A percentile compares a stretch with the other conserved stretches of the same genome.
Conservation (phyloP, 2,329 filamentous ascomycete genomes). For the Aspergillus sp. region DNA sequence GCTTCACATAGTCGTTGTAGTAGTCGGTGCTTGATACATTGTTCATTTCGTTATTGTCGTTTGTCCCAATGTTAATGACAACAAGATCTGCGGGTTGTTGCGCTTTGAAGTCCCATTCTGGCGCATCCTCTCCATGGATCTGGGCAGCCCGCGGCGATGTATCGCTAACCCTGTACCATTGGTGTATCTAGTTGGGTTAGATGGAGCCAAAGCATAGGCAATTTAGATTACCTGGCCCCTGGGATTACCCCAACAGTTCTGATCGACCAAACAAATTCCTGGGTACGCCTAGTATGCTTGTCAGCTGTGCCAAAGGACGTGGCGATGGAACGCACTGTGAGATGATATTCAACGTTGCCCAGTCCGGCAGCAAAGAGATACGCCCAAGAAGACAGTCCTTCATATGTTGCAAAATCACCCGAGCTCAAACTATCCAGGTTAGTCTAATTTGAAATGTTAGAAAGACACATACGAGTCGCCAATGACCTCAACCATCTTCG, state of each 20-base stretch:
- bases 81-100: conserved; percentile 39
- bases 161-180: conserved; percentile 60
- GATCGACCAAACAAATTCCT: conserved; percentile 58
- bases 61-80: conserved; percentile 49
- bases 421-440: conserved; percentile 51
- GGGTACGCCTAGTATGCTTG: conserved; percentile 43
- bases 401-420: conserved; percentile 55
- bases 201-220: background rate
- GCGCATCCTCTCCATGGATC: conserved; percentile 39
- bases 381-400: conserved; percentile 57
- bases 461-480: conserved; percentile 37
- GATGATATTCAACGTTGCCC: conserved; percentile 58
- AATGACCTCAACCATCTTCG: conserved; percentile 44
- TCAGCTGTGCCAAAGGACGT: background rate
- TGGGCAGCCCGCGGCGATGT: conserved; percentile 48
- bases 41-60: conserved; percentile 45
- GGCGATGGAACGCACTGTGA: conserved; percentile 39
- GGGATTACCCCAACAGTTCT: conserved; percentile 55
- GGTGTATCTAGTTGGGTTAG: conserved; percentile 39
- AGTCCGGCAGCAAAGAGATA: conserved; percentile 59
- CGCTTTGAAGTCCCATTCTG: conserved; percentile 26
- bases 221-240: conserved; percentile 40
- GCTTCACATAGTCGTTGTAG: conserved; percentile 39
- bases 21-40: conserved; percentile 40
- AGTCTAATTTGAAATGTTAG: conserved; percentile 26